These are phyloP conservation scores for Agastache rugosa DNA, from an alignment of 257 asterid genomes.

Conservation along the genomic window DNA sequence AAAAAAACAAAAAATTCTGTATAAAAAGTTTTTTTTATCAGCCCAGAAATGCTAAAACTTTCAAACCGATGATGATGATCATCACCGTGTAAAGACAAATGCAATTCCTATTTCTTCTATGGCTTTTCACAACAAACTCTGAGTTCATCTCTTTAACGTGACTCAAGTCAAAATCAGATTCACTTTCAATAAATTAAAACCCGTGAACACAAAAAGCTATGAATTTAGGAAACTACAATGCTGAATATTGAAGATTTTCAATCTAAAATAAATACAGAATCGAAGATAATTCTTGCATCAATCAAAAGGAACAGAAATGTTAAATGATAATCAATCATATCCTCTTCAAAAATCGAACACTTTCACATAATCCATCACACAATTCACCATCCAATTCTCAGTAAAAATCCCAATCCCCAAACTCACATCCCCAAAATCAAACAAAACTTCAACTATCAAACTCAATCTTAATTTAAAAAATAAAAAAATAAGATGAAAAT, in stretches of 20 bases:
- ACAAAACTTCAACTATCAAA: neutral
- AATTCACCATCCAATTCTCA: neutral
- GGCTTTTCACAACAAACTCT: neutral
- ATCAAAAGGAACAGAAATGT: neutral
- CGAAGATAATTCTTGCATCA: neutral
- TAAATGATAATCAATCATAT: neutral
- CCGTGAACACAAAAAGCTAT: neutral
- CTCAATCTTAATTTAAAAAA: neutral
- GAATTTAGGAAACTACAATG: neutral
- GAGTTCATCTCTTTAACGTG: conserved; percentile 4
- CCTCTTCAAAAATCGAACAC: neutral
- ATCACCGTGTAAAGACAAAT: neutral
- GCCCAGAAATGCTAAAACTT: conserved; percentile 17
- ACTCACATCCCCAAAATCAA: conserved; percentile 31
- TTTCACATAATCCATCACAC: neutral
- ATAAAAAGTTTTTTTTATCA: neutral
- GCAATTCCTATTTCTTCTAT: neutral
- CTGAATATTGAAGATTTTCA: neutral
- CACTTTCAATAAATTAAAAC: neutral
- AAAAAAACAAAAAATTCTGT: neutral
- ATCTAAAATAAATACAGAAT: neutral
- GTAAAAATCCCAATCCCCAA: conserved; percentile 16
- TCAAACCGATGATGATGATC: neutral
- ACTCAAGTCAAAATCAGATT: conserved; percentile 6
- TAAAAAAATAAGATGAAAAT: neutral